These are phyloP conservation scores for Rhododendron ferrugineum DNA, from an alignment of 148 eudicot genomes.

Conservation along the genomic window DNA sequence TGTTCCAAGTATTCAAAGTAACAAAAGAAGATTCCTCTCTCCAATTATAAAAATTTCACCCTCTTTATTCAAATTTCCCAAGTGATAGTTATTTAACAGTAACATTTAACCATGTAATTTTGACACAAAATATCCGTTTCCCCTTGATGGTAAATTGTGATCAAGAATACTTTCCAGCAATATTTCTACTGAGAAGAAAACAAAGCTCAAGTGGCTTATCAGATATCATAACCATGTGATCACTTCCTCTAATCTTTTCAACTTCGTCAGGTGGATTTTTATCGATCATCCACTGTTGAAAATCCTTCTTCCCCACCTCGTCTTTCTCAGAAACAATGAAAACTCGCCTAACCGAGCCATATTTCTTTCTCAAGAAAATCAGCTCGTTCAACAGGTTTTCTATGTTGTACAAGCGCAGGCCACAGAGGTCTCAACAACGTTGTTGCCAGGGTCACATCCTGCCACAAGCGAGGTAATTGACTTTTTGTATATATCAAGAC, in stretches of 20 bases:
- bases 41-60: not conserved
- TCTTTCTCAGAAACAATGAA: conserved; percentile 18
- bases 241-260: conserved; percentile 11
- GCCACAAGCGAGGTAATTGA: not conserved
- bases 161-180: conserved; percentile 8
- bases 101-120: not conserved
- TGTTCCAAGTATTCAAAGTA: not conserved
- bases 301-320: conserved; percentile 9
- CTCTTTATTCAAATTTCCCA: not conserved
- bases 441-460: conserved; percentile 20
- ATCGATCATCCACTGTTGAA: conserved; percentile 4
- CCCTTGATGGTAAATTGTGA: not conserved
- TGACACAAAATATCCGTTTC: not conserved
- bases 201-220: conserved; percentile 12
- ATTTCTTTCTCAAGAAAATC: not conserved
- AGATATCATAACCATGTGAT: conserved; percentile 23
- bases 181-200: conserved; percentile 12
- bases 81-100: not conserved
- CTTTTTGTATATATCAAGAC: not conserved
- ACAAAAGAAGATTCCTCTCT: not conserved
- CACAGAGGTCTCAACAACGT: conserved; percentile 10
- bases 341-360: conserved; percentile 18
- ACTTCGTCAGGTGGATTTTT: conserved; percentile 20
- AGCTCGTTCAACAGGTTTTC: conserved; percentile 9
- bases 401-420: not conserved